A percentile compares a stretch with the other conserved stretches of the same genome.
Evolutionary conservation across 2,329 filamentous ascomycete genomes (phyloP).

Genomic region (Clathrospora elynae): DNA sequence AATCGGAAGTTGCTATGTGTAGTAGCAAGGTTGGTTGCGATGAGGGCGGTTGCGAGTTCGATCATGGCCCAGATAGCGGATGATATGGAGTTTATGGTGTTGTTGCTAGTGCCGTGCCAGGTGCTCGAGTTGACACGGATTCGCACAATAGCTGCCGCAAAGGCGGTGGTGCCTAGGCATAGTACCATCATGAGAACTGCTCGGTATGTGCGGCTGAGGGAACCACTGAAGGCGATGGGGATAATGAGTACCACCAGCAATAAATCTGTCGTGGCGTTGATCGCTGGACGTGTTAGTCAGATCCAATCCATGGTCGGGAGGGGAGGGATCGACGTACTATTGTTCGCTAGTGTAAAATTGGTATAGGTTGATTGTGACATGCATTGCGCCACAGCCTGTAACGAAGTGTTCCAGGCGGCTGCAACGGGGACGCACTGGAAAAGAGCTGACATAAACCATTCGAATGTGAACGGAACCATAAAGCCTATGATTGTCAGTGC

Average conservation of each 20-base stretch:
- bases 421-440: constrained; percentile 54
- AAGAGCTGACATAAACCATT: constrained; percentile 52
- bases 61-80: constrained; percentile 9
- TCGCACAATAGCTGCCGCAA: constrained; percentile 49
- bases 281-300: constrained; percentile 15
- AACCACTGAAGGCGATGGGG: background rate
- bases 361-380: constrained; percentile 48
- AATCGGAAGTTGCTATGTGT: constrained; percentile 4
- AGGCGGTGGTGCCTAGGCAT: constrained; percentile 45
- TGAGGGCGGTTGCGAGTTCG: constrained; percentile 17
- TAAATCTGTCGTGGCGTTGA: no score
- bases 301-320: no score
- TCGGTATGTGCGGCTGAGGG: constrained; percentile 45
- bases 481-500: constrained; percentile 17
- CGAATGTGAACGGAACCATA: constrained; percentile 45
- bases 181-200: constrained; percentile 36
- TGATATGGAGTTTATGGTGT: constrained; percentile 9
- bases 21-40: constrained; percentile 12
- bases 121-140: constrained; percentile 14
- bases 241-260: no score
- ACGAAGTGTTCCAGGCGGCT: constrained; percentile 50
- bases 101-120: constrained; percentile 8
- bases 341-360: constrained; percentile 54
- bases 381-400: constrained; percentile 9
- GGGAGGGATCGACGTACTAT: constrained; percentile 1